Base-by-base conservation (phyloP, 2,329 filamentous ascomycete genomes). In the Colletotrichum sp. region DNA sequence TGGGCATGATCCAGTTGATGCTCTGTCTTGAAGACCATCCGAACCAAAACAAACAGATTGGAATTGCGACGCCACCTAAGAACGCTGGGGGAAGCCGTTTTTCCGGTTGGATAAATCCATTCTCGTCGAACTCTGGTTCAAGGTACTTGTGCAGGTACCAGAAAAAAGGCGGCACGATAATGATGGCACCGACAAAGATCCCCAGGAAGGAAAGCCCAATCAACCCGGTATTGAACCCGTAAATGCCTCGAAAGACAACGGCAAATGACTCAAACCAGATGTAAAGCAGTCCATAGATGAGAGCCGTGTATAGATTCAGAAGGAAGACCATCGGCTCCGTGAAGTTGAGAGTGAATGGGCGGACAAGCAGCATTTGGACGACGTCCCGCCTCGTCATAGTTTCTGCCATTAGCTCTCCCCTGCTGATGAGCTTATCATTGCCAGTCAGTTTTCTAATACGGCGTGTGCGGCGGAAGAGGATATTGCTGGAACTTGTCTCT, bases 1-100 rank as follows among this genome's bases (percentile, higher is more conserved):
- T 89, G 13, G 90, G 89, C 32, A 88, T 87, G 75, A 91, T 89
- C 88, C 88, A 93, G 84, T 92, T 89, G 72, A 94, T 89, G 75
- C 82, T 87, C 24, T 89, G 81, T 81, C 90, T 93, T 10, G 92
- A 92, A 10, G 93, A 94, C 92, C 93, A 95, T 7, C 89, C 92
- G 82, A 95, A 95, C 79, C 93, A 91, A 81, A 95, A 94, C 0
- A 95, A 83, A 12, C 92, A 92, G 76, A 93, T 85, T 8, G 93
- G 92, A 24, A 95, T 92, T 6, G 94, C 84, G 68, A 93, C 85
- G 1, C 89, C 92, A 26, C 94, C 93, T 30, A 76, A 18, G 13
- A 80, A 67, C 1, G 72, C 79, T 2, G 79, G 78, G 13, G 77
- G 74, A 0, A 80, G 75, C 3, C 78, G 76, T 6, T 76, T 77